Conservation (phyloP, 192 early-diverging fungal genomes). For the Coemansia sp. region DNA sequence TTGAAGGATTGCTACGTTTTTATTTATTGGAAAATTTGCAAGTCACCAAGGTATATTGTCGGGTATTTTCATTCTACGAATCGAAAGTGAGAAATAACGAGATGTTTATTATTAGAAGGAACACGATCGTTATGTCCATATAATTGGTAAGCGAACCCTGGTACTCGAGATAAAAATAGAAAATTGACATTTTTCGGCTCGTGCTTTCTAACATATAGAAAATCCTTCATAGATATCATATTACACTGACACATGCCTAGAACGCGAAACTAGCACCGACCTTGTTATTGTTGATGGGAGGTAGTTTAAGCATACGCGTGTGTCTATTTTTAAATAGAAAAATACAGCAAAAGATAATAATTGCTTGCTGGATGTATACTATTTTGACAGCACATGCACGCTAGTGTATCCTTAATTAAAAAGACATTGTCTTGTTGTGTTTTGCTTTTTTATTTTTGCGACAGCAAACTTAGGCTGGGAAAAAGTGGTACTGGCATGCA, state of each 20-base stretch:
- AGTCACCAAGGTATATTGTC: neutral
- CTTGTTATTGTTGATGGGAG: neutral
- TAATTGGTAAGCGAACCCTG: neutral
- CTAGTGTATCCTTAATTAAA: neutral
- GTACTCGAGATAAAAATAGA: constrained; percentile 1
- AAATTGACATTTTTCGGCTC: neutral
- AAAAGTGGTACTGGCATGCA: neutral
- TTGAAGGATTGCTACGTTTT: neutral
- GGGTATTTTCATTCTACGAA: neutral
- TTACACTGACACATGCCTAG: neutral
- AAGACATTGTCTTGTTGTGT: no score
- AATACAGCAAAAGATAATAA: neutral
- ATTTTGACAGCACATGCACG: neutral
- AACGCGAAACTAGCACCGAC: neutral
- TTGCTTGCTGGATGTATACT: neutral
- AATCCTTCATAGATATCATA: neutral
- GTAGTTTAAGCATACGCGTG: no score
- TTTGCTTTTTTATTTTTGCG: neutral
- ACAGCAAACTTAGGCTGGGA: neutral
- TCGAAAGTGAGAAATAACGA: neutral
- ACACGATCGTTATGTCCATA: neutral
- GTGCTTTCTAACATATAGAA: neutral
- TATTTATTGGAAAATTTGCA: neutral
- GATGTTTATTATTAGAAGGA: neutral
- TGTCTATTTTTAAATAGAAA: neutral